phyloP scores from a whole-genome alignment of 2,329 filamentous ascomycete genomes.

The Arthrobotrys sinensis region DNA sequence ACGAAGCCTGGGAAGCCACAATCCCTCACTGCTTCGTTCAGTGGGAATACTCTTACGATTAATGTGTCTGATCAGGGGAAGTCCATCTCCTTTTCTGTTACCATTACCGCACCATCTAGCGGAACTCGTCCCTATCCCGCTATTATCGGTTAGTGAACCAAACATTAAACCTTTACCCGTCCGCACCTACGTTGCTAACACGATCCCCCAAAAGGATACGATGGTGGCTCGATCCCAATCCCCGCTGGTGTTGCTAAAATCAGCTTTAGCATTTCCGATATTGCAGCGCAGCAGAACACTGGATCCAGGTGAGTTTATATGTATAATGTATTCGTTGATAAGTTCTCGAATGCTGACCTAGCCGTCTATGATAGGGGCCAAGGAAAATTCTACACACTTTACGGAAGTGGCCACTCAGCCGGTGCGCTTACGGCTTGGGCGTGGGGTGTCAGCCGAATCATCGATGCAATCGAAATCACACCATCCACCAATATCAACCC shows the following conservation, averaged over 20 bases:
- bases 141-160: slow-evolving; percentile 57
- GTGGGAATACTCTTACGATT: slow-evolving; percentile 69
- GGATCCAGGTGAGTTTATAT: slow-evolving; percentile 65
- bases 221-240: slow-evolving; percentile 72
- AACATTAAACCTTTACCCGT: not conserved
- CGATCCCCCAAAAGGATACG: slow-evolving; percentile 66
- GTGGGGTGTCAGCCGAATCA: slow-evolving; percentile 75
- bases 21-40: slow-evolving; percentile 70
- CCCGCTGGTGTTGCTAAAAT: slow-evolving; percentile 73
- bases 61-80: slow-evolving; percentile 69
- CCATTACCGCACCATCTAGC: slow-evolving; percentile 68
- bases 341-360: not conserved
- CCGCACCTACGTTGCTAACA: not conserved
- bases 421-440: slow-evolving; percentile 76
- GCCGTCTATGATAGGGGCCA: slow-evolving; percentile 69
- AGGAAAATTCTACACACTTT: slow-evolving; percentile 75
- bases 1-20: slow-evolving; percentile 70
- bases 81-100: slow-evolving; percentile 69
- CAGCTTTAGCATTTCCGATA: slow-evolving; percentile 74
- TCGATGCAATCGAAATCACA: slow-evolving; percentile 74
- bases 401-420: slow-evolving; percentile 73
- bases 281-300: slow-evolving; percentile 71
- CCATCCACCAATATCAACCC: slow-evolving; percentile 71
- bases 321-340: not conserved
- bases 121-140: slow-evolving; percentile 67